Base-by-base conservation (phyloP, 345 rosid species). In the Viola odorata region DNA sequence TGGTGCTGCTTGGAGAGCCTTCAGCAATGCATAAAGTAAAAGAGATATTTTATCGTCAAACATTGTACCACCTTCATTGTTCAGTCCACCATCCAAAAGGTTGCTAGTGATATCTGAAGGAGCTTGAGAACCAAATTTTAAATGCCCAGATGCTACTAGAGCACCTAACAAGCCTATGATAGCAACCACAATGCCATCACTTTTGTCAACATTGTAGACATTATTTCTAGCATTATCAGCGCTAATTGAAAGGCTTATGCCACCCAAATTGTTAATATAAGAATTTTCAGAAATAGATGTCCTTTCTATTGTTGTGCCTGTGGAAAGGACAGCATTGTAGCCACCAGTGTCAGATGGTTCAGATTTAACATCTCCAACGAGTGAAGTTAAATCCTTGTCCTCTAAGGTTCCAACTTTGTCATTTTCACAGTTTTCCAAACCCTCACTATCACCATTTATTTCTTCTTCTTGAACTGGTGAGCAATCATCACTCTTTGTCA, bases 181-280 rank as follows among this genome's bases (percentile, higher is more conserved):
- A 63, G 92, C 91, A 60, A 95, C 95, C 72, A 91, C 76, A 63
- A 86, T 80, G n/a, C 92, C 99, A 75, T 95, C 97, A 49, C 78
- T 79, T 69, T 80, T 81, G 71, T 95, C 99, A 57, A 85, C 77
- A 66, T 91, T 95, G 81, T 86, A 88, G 60, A 81, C 89, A 54
- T 95, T 95, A 73, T 95, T 95, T 79, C 99, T 85, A 45, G 97
- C 99, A 78, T 81, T 95, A 70, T 86, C 89, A 41, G 96, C 96
- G 69, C 91, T 88, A 63, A 95, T 91, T 45, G 95, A 91, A 77
- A 91, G 88, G 76, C 85, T 81, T 75, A 91, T 95, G 58, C 99
- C 99, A 73, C 99, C 99, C 74, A 95, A 77, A 73, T 82, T 84
- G 71, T 76, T 80, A 62, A 65, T 41, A 57, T 41, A 74, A 39